Percentiles rank a stretch among this genome's conserved stretches.
phyloP scores from a whole-genome alignment of 208 protist species.

The Leishmania amazonensis region DNA sequence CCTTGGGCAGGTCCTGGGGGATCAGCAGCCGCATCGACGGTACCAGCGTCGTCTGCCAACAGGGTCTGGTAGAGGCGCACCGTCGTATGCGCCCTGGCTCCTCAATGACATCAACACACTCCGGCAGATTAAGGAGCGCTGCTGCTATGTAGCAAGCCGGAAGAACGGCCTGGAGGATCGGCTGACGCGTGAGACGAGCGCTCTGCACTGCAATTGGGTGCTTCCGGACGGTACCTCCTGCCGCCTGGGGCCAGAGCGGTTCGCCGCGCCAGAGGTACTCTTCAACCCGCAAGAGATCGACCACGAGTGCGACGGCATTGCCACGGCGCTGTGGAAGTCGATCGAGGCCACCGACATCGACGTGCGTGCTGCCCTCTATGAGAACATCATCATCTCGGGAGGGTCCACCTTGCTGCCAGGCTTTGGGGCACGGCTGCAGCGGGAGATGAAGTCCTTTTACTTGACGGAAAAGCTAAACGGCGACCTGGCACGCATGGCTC shows the following conservation, averaged over 20 bases:
- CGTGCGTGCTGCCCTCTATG: constrained; percentile 90
- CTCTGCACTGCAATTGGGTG: constrained; percentile 51
- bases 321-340: constrained; percentile 93
- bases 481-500: constrained; percentile 52
- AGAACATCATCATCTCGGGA: constrained; percentile 97
- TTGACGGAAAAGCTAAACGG: constrained; percentile 91
- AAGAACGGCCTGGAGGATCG: constrained; percentile 65
- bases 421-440: constrained; percentile 94
- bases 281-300: constrained; percentile 96
- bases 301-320: constrained; percentile 89
- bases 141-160: constrained; percentile 73
- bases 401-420: constrained; percentile 98
- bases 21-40: background rate
- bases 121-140: constrained; percentile 95
- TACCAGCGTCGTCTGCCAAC: background rate
- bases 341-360: constrained; percentile 89
- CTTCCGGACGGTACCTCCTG: constrained; percentile 95
- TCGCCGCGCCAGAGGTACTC: constrained; percentile 94
- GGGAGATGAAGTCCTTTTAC: constrained; percentile 94
- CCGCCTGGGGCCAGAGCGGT: constrained; percentile 92
- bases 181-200: constrained; percentile 82
- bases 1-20: constrained; percentile 93
- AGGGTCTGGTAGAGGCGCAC: background rate
- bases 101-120: constrained; percentile 96
- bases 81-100: background rate